A percentile compares a stretch with the other conserved stretches of the same genome.
These are phyloP conservation scores for Ambrosiella xylebori DNA, from an alignment of 2,329 filamentous ascomycete species.

Conservation along the genomic window DNA sequence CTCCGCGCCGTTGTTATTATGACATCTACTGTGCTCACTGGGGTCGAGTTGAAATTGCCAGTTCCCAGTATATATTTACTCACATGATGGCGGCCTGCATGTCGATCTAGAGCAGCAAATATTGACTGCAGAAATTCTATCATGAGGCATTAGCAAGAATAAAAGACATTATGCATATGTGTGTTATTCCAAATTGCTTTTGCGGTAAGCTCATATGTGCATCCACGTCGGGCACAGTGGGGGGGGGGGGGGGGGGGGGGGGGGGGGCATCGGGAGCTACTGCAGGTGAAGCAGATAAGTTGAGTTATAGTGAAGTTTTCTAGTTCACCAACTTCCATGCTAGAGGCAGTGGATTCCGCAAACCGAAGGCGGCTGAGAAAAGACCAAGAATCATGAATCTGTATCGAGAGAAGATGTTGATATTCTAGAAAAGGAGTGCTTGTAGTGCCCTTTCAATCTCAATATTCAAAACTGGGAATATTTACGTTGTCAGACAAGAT, in stretches of 20 bases:
- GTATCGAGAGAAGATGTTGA: no score
- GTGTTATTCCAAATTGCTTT: no score
- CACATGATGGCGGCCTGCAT: neutral
- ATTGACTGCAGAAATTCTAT: neutral
- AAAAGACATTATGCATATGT: neutral
- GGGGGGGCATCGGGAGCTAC: neutral
- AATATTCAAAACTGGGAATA: neutral
- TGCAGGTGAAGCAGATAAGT: neutral
- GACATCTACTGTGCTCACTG: neutral
- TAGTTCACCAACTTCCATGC: neutral
- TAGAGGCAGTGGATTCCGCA: neutral
- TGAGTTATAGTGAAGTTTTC: neutral
- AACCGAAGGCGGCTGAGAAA: neutral
- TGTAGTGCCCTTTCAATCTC: no score
- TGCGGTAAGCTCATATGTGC: neutral
- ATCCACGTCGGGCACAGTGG: neutral
- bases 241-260: no score
- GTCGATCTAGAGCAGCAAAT: neutral
- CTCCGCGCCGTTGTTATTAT: neutral
- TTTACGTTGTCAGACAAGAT: neutral
- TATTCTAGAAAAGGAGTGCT: no score
- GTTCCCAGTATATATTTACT: neutral
- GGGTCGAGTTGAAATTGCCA: neutral
- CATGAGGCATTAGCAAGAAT: neutral
- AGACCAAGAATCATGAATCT: no score